Conservation (phyloP, 1,284 basidiomycete species). For the Tausonia pullulans region DNA sequence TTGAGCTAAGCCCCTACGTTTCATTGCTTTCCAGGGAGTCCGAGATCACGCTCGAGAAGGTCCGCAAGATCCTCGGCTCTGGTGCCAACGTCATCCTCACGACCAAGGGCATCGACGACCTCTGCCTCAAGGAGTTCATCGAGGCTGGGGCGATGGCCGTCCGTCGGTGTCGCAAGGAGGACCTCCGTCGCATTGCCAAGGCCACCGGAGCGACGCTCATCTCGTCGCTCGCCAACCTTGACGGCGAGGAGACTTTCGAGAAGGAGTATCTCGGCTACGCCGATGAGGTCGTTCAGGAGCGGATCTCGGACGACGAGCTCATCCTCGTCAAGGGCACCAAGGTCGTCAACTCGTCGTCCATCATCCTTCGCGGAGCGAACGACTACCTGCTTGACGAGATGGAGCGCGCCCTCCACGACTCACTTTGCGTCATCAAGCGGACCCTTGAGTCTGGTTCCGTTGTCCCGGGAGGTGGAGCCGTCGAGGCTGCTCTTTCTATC, state of each 20-base stretch:
- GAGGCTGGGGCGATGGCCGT: slow-evolving; percentile 99
- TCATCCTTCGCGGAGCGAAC: slow-evolving; percentile 92
- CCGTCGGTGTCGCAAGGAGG: slow-evolving; percentile 93
- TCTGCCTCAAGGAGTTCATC: slow-evolving; percentile 97
- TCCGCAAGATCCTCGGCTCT: slow-evolving; percentile 88
- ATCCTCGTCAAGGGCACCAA: slow-evolving; percentile 97
- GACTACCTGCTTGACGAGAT: slow-evolving; percentile 99
- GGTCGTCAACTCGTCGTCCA: slow-evolving; percentile 83
- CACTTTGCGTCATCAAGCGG: slow-evolving; percentile 88
- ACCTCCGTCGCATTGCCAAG: slow-evolving; percentile 90
- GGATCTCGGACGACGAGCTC: slow-evolving; percentile 96
- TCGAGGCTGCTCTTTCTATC: slow-evolving; percentile 92
- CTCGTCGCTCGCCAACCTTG: slow-evolving; percentile 86
- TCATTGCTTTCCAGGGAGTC: slow-evolving; percentile 53
- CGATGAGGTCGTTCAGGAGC: slow-evolving; percentile 93
- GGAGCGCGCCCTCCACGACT: slow-evolving; percentile 94
- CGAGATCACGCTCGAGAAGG: slow-evolving; percentile 91
- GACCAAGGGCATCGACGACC: slow-evolving; percentile 97
- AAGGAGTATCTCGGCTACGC: slow-evolving; percentile 77
- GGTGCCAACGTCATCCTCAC: slow-evolving; percentile 97
- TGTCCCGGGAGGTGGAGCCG: slow-evolving; percentile 94
- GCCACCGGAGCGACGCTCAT: slow-evolving; percentile 92
- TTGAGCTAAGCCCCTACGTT: neutral
- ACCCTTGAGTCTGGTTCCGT: slow-evolving; percentile 93
- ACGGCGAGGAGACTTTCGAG: slow-evolving; percentile 97